A percentile compares a stretch with the other conserved stretches of the same genome.
Conservation (phyloP, 306 rosid genomes). For the Neltuma alba region DNA sequence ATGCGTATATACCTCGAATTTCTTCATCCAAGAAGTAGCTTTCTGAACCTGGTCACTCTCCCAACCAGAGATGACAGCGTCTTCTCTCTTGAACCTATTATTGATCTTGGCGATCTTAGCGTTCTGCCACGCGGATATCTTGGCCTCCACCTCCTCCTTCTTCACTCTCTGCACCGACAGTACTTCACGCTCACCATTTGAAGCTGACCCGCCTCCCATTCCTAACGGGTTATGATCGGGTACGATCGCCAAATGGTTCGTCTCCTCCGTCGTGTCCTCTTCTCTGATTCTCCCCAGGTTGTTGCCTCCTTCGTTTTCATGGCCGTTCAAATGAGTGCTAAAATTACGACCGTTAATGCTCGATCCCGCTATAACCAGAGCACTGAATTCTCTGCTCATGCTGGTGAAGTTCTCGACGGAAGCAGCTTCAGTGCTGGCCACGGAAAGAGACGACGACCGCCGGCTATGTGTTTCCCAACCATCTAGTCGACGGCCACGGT, state of each 20-base stretch:
- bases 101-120: constrained; percentile 85
- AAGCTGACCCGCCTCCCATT: neutral
- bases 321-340: constrained; percentile 8
- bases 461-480: constrained; percentile 66
- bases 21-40: constrained; percentile 86
- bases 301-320: constrained; percentile 28
- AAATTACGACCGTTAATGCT: constrained; percentile 35
- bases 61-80: constrained; percentile 81
- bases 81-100: constrained; percentile 91
- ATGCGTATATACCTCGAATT: constrained; percentile 67
- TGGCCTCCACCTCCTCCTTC: constrained; percentile 95
- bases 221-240: constrained; percentile 52
- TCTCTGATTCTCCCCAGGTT: constrained; percentile 78
- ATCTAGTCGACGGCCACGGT: constrained; percentile 55
- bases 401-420: constrained; percentile 70
- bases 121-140: constrained; percentile 95
- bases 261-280: constrained; percentile 67
- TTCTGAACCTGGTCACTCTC: constrained; percentile 85
- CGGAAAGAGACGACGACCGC: constrained; percentile 59
- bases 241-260: constrained; percentile 84
- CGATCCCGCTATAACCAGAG: constrained; percentile 90
- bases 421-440: constrained; percentile 60
- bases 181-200: constrained; percentile 38
- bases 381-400: constrained; percentile 92
- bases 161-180: constrained; percentile 78